A percentile compares a stretch with the other conserved stretches of the same genome.
These are phyloP conservation scores for Musa itinerans DNA, from an alignment of 176 grass and related monocot species.

Conservation along the genomic window DNA sequence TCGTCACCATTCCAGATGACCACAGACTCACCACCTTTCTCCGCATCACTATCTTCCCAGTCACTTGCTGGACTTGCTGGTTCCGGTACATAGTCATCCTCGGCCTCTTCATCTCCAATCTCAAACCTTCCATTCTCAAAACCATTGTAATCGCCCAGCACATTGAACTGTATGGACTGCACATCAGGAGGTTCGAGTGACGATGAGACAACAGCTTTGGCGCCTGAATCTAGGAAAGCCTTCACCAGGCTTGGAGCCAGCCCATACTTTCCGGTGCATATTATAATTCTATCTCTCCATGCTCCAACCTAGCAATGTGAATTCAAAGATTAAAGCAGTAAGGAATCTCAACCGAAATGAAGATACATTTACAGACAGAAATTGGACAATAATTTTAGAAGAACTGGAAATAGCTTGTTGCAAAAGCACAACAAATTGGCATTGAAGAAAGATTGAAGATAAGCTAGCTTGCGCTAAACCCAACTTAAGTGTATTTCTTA, in stretches of 20 bases:
- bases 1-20: constrained; percentile 39
- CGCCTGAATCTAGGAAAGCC: constrained; percentile 77
- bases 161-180: constrained; percentile 47
- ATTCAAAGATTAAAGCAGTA: not conserved
- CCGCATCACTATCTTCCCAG: constrained; percentile 85
- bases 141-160: constrained; percentile 37
- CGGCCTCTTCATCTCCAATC: constrained; percentile 75
- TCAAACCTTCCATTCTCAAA: constrained; percentile 68
- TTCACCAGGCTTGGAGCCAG: constrained; percentile 53
- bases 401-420: not conserved
- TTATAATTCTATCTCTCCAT: constrained; percentile 90
- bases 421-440: not conserved
- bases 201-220: constrained; percentile 83
- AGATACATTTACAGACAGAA: not conserved
- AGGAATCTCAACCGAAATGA: not conserved
- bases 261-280: constrained; percentile 73
- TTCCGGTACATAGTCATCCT: constrained; percentile 38
- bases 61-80: constrained; percentile 69
- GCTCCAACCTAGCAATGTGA: constrained; percentile 54
- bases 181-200: constrained; percentile 63
- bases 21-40: constrained; percentile 13
- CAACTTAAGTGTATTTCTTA: too few species aligned
- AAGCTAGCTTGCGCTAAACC: not conserved
- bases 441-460: not conserved
- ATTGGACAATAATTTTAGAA: not conserved